Conservation (phyloP, 23 red algal species). For the Gracilaria gracilis region DNA sequence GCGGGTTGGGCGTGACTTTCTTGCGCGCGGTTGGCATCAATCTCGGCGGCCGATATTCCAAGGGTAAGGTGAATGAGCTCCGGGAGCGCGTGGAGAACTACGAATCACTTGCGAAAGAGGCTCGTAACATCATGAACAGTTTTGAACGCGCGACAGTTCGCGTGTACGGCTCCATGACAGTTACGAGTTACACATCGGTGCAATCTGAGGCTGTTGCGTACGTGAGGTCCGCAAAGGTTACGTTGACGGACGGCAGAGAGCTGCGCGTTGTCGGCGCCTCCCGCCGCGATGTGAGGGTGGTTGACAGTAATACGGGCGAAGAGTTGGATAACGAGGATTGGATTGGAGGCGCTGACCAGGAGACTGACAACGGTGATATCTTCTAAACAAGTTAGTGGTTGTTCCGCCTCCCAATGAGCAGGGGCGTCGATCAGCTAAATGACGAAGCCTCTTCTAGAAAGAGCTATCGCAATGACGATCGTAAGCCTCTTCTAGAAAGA, state of each 20-base stretch:
- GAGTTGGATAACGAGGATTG: not conserved
- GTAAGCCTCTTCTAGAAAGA: too few relatives aligned
- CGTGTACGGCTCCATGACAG: not conserved
- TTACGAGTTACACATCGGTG: not conserved
- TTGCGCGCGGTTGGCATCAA: constrained; percentile 1
- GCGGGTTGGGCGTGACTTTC: constrained; percentile 1
- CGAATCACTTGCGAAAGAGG: not conserved
- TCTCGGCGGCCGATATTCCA: not conserved
- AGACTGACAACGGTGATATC: not conserved
- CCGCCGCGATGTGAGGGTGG: not conserved
- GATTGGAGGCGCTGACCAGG: not conserved
- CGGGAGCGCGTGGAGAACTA: not conserved
- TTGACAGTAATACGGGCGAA: not conserved
- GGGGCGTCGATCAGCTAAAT: too few relatives aligned
- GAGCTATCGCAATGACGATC: too few relatives aligned
- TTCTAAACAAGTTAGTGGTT: too few relatives aligned
- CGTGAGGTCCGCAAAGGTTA: not conserved
- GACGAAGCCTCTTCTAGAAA: too few relatives aligned
- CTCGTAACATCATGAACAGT: not conserved
- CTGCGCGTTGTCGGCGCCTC: not conserved
- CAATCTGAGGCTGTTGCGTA: not conserved
- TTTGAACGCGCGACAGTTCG: not conserved
- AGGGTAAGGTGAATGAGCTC: constrained; percentile 2
- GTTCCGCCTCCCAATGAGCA: too few relatives aligned
- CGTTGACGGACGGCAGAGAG: not conserved